phyloP scores from a whole-genome alignment of 2,329 filamentous ascomycete species.

The Lecanosticta acicola region DNA sequence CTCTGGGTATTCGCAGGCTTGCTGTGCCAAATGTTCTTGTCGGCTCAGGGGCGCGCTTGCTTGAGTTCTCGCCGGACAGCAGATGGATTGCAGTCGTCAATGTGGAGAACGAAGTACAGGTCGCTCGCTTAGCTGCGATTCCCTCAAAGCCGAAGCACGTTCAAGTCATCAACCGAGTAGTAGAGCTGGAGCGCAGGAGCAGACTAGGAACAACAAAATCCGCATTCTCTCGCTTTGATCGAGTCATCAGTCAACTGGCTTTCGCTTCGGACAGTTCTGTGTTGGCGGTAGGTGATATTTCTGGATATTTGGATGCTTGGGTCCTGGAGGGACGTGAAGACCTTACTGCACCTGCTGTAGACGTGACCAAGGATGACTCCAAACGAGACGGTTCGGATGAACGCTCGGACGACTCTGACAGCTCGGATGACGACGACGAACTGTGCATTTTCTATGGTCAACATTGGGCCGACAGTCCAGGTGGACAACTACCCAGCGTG shows the following conservation, averaged over 20 bases:
- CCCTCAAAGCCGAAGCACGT: slow-evolving; percentile 35
- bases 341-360: slow-evolving; percentile 39
- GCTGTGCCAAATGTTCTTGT: slow-evolving; percentile 55
- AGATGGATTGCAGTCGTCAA: slow-evolving; percentile 60
- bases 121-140: slow-evolving; percentile 45
- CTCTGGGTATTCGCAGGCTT: slow-evolving; percentile 64
- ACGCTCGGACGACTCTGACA: slow-evolving; percentile 22
- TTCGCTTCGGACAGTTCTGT: slow-evolving; percentile 79
- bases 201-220: slow-evolving; percentile 25
- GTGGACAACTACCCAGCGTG: slow-evolving; percentile 43
- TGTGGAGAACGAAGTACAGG: slow-evolving; percentile 40
- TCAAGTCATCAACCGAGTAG: slow-evolving; percentile 34
- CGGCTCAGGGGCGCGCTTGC: slow-evolving; percentile 59
- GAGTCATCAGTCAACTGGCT: slow-evolving; percentile 64
- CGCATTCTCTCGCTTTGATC: slow-evolving; percentile 63
- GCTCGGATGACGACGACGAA: slow-evolving; percentile 42
- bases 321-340: slow-evolving; percentile 58
- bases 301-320: slow-evolving; percentile 85
- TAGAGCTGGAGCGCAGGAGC: slow-evolving; percentile 37
- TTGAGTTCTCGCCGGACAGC: slow-evolving; percentile 64
- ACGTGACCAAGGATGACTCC: slow-evolving; percentile 26
- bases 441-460: slow-evolving; percentile 52
- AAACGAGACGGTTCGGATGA: slow-evolving; percentile 25
- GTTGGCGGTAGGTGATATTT: slow-evolving; percentile 72
- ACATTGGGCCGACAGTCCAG: slow-evolving; percentile 71